A percentile compares a stretch with the other conserved stretches of the same genome.
These are phyloP conservation scores for Paramecium sexaurelia DNA, from an alignment of 73 alveolate genomes.

Conservation along the genomic window DNA sequence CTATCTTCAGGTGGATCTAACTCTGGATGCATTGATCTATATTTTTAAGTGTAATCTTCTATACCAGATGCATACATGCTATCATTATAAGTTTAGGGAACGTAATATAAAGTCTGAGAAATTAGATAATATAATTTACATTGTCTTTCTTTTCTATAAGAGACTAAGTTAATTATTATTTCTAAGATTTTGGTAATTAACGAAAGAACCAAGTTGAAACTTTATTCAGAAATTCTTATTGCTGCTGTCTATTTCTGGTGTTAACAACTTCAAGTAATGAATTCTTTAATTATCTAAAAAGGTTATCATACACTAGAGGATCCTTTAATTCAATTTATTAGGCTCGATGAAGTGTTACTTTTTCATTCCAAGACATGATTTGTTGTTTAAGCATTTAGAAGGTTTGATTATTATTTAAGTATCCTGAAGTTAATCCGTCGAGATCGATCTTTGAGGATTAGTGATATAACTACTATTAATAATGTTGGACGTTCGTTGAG, in stretches of 20 bases:
- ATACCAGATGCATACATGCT: background rate
- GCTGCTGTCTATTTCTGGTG: background rate
- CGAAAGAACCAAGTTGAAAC: background rate
- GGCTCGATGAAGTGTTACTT: background rate
- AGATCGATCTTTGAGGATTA: background rate
- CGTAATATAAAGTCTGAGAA: background rate
- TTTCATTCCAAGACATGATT: constrained; percentile 52
- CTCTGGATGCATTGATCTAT: constrained; percentile 34
- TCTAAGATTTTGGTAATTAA: background rate
- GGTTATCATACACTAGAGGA: background rate
- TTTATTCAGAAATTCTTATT: background rate
- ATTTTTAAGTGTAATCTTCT: background rate
- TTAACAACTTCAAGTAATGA: background rate
- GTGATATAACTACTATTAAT: background rate
- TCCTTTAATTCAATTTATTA: background rate
- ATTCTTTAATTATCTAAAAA: constrained; percentile 12
- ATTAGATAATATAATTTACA: background rate
- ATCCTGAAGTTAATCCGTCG: background rate
- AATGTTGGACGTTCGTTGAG: background rate
- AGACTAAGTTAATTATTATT: background rate
- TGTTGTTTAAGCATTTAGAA: background rate
- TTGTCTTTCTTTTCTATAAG: background rate
- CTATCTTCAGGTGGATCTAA: constrained; percentile 57
- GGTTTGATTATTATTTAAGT: background rate
- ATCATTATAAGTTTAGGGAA: background rate